Evolutionary conservation across 148 eudicot genomes (phyloP).

Genomic region (Fagopyrum tataricum): DNA sequence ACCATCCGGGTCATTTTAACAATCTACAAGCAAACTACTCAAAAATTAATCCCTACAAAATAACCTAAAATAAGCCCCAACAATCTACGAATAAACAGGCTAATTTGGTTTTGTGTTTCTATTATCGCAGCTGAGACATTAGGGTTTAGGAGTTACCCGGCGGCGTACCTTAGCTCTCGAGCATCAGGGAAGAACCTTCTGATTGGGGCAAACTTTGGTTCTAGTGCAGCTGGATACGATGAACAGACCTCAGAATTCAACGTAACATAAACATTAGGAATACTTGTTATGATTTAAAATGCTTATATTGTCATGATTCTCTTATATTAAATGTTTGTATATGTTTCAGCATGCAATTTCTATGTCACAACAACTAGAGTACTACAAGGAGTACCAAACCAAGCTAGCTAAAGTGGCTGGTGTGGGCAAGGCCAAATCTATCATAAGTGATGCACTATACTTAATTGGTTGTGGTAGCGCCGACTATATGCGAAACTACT

Average conservation of each 20-base stretch:
- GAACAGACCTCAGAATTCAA: conserved; percentile 58
- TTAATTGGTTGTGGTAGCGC: conserved; percentile 63
- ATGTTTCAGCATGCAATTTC: conserved; percentile 71
- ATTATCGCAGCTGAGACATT: conserved; percentile 63
- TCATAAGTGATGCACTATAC: conserved; percentile 50
- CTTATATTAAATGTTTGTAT: background rate
- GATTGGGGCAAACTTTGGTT: conserved; percentile 81
- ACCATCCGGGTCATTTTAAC: no score
- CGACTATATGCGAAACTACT: conserved; percentile 81
- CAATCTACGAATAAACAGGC: no score
- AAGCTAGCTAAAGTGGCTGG: conserved; percentile 67
- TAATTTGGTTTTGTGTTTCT: background rate
- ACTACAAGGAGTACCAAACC: conserved; percentile 74
- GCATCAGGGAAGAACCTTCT: conserved; percentile 89
- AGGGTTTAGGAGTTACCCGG: conserved; percentile 69
- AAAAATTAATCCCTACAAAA: no score
- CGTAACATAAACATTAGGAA: conserved; percentile 26
- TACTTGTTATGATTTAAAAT: background rate
- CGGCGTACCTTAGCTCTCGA: conserved; percentile 86
- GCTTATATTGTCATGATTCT: background rate
- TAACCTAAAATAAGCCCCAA: no score
- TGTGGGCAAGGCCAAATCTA: conserved; percentile 48
- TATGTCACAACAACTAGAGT: conserved; percentile 58
- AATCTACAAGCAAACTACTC: no score
- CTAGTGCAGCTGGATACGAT: conserved; percentile 89